Base-by-base conservation (phyloP, 805 yeast species). In the Saccharomycopsis malanga region DNA sequence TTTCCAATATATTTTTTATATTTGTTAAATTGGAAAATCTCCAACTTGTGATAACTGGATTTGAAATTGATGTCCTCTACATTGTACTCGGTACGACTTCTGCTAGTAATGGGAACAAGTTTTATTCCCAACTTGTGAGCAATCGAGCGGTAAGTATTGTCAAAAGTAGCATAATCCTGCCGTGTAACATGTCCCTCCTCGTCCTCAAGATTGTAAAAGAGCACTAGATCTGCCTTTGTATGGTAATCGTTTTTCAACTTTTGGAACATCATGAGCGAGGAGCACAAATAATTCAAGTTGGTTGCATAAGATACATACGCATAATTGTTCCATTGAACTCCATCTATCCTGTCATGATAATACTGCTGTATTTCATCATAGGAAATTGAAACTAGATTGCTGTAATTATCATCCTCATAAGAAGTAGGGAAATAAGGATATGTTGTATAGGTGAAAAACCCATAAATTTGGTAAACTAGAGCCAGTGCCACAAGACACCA, bases 281-380 rank as follows among this genome's bases (percentile, higher is more conserved):
- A 68, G 51, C 79, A 73, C 45, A 79, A 59, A 53, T 79, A 76
- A 20, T 67, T 63, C 7, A 64, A 54, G 46, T 71, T 66, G 0
- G 86, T 77, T 3, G 82, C 83, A 59, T 80, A 80, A 44, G 76
- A 76, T 4, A 79, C 76, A 57, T 81, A 81, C 0, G 83, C 85
- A 35, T 60, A 65, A 46, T 65, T 63, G 1, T 59, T 36, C 78
- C 78, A 73, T 30, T 69, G 62, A 2, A 71, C 61, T 0, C 45
- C 38, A 2, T 57, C 49, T 6, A 50, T 24, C 17, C 29, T 34
- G 12, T 22, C 34, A 18, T 44, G 29, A 30, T 38, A 39, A 15
- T 6, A 17, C n/a, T 18, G 10, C n/a, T 32, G 44, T 32, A 48
- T 43, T 4, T 17, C 24, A 1, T 32, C 44, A 6, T 4, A 10